Evolutionary conservation across 345 rosid species (phyloP).

Genomic region (Hypericum perforatum): DNA sequence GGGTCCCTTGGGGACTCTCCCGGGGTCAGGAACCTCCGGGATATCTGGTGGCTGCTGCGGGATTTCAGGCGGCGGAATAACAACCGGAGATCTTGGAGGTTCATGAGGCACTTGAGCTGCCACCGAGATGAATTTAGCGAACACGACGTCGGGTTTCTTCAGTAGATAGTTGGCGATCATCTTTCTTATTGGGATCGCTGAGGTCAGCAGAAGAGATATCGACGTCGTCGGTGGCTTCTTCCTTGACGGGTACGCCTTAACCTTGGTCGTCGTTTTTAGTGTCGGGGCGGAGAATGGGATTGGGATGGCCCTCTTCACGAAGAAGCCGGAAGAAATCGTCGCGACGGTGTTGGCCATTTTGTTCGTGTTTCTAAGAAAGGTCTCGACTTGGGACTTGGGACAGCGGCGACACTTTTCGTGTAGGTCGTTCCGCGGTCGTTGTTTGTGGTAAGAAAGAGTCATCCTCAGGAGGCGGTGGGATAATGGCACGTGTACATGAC

Average conservation of each 20-base stretch:
- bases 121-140: not conserved
- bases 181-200: not conserved
- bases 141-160: not conserved
- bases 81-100: slow-evolving; percentile 1
- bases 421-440: no score
- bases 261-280: not conserved
- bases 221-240: not conserved
- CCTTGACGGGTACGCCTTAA: no score
- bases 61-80: slow-evolving; percentile 10
- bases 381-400: no score
- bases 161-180: not conserved
- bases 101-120: not conserved
- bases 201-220: not conserved
- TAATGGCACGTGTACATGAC: no score
- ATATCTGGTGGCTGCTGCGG: slow-evolving; percentile 16
- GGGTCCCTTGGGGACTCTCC: no score
- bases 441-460: no score
- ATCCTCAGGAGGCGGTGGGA: no score
- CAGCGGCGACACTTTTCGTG: no score
- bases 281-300: not conserved
- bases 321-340: not conserved
- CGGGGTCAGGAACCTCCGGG: slow-evolving; percentile 3
- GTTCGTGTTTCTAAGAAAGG: no score
- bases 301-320: slow-evolving; percentile 12
- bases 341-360: no score